These are phyloP conservation scores for Canavalia gladiata DNA, from an alignment of 306 rosid species.

Conservation along the genomic window DNA sequence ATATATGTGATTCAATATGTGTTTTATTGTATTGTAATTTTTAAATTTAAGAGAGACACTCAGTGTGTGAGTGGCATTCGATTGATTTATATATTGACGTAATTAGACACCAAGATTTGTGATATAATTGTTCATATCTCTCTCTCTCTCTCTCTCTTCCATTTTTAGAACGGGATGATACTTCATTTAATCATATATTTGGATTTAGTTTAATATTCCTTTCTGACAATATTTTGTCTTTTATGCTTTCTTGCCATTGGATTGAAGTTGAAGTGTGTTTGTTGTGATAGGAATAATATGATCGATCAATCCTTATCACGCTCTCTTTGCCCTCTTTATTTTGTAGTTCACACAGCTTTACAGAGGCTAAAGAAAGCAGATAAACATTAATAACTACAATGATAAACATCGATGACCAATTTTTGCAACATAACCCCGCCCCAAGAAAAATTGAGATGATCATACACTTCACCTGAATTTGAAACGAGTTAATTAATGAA, in stretches of 20 bases:
- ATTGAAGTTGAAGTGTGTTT: slow-evolving; percentile 31
- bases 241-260: slow-evolving; percentile 28
- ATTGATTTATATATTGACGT: too few species aligned
- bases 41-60: too few species aligned
- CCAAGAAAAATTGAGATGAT: too few species aligned
- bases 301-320: slow-evolving; percentile 43
- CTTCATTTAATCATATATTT: background rate
- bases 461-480: too few species aligned
- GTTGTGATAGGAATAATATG: slow-evolving; percentile 43
- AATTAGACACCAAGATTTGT: background rate
- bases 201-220: slow-evolving; percentile 26
- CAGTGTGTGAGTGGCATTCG: background rate
- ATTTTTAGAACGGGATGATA: slow-evolving; percentile 4
- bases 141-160: background rate
- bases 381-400: background rate
- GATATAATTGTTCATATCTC: background rate
- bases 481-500: too few species aligned
- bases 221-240: slow-evolving; percentile 46
- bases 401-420: background rate
- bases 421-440: too few species aligned
- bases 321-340: slow-evolving; percentile 24
- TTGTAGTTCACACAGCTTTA: slow-evolving; percentile 21
- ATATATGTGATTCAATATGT: too few species aligned
- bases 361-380: slow-evolving; percentile 26
- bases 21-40: too few species aligned